These are phyloP conservation scores for Penicillium bialowiezense DNA, from an alignment of 495 filamentous ascomycete species.

Conservation along the genomic window DNA sequence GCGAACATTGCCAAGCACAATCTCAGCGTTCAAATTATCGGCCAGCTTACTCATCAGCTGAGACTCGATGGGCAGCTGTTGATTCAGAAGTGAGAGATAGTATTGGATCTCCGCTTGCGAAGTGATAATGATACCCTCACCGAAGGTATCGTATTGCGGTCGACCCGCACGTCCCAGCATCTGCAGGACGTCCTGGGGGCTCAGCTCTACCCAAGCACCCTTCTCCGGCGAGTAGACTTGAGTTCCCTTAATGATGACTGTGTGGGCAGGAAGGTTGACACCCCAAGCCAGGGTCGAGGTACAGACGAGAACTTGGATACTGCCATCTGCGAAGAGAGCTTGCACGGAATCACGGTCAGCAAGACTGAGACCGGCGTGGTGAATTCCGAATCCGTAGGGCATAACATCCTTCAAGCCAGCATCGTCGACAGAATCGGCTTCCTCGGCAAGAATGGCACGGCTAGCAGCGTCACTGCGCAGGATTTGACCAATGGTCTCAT, in stretches of 20 bases:
- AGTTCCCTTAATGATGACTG: conserved; percentile 97
- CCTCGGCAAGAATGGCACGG: conserved; percentile 79
- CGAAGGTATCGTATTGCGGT: conserved; percentile 95
- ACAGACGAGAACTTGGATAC: conserved; percentile 92
- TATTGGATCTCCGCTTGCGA: conserved; percentile 93
- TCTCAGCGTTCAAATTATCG: conserved; percentile 96
- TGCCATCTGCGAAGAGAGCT: conserved; percentile 86
- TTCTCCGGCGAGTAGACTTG: conserved; percentile 98
- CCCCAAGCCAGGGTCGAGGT: conserved; percentile 98
- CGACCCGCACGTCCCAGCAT: conserved; percentile 98
- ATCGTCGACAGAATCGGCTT: conserved; percentile 80
- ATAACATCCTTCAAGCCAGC: conserved; percentile 89
- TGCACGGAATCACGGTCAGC: conserved; percentile 92
- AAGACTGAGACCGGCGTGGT: conserved; percentile 95
- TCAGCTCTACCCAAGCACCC: conserved; percentile 97
- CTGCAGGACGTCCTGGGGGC: conserved; percentile 95
- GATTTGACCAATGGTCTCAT: conserved; percentile 96
- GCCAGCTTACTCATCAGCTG: conserved; percentile 91
- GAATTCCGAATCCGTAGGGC: conserved; percentile 95
- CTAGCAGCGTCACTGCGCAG: conserved; percentile 90
- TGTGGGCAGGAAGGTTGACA: conserved; percentile 96
- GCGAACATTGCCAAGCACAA: conserved; percentile 93
- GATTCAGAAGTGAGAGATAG: conserved; percentile 92
- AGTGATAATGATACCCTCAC: conserved; percentile 98
- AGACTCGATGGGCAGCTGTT: conserved; percentile 96